Percentiles rank a stretch among this genome's conserved stretches.
Conservation (phyloP, 441 rosid genomes). For the Mallotus japonicus region DNA sequence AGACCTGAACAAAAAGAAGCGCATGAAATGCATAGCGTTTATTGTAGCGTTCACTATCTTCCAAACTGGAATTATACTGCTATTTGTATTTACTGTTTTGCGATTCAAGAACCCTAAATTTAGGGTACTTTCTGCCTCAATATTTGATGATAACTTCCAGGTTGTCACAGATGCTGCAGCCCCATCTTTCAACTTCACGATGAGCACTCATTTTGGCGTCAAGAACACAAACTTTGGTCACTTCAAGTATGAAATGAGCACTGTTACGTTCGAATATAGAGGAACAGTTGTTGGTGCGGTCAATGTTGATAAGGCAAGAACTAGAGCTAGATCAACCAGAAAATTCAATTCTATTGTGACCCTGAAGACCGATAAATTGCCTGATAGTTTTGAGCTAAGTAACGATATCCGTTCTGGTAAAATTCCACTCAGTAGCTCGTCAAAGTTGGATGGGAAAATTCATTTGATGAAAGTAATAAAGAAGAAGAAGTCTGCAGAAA, state of each 20-base stretch:
- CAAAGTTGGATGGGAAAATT: constrained; percentile 24
- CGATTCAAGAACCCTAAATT: constrained; percentile 19
- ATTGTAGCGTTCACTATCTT: constrained; percentile 13
- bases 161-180: neutral
- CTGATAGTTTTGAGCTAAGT: neutral
- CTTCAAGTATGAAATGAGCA: constrained; percentile 21
- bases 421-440: constrained; percentile 16
- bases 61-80: constrained; percentile 9
- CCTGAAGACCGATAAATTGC: neutral
- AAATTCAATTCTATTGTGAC: constrained; percentile 11
- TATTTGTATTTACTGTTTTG: neutral
- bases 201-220: constrained; percentile 19
- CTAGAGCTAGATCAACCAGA: constrained; percentile 23
- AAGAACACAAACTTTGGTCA: constrained; percentile 32
- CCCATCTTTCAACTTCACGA: constrained; percentile 18
- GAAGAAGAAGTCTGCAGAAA: constrained; percentile 28
- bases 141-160: neutral
- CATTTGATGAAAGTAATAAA: constrained; percentile 26
- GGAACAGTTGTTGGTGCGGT: constrained; percentile 23
- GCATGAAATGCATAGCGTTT: constrained; percentile 15
- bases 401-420: constrained; percentile 13
- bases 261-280: constrained; percentile 22
- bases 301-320: constrained; percentile 15
- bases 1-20: constrained; percentile 8
- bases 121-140: constrained; percentile 3